These are phyloP conservation scores for Nicotiana undulata DNA, from an alignment of 257 asterid species.

Conservation along the genomic window DNA sequence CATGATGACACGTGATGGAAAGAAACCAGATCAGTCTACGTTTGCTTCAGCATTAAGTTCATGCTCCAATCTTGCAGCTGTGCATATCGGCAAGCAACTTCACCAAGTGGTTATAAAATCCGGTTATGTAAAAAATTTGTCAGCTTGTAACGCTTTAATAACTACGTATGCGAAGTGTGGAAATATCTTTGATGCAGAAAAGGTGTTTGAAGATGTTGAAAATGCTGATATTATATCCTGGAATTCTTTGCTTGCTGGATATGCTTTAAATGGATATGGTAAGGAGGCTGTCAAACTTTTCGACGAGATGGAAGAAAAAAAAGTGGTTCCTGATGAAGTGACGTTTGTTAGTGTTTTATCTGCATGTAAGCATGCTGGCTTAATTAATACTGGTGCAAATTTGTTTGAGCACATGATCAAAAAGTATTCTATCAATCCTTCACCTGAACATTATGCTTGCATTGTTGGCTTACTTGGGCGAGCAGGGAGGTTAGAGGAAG, in stretches of 20 bases:
- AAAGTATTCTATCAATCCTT: conserved; percentile 31
- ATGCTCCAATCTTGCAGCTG: conserved; percentile 25
- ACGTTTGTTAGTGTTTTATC: conserved; percentile 38
- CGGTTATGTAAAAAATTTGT: conserved; percentile 21
- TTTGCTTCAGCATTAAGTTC: conserved; percentile 33
- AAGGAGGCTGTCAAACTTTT: conserved; percentile 33
- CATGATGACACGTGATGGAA: conserved; percentile 23
- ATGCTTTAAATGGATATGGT: conserved; percentile 40
- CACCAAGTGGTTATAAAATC: conserved; percentile 18
- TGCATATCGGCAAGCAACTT: conserved; percentile 8
- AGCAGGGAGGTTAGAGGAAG: conserved; percentile 43
- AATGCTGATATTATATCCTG: conserved; percentile 32
- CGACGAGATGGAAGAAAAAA: conserved; percentile 30
- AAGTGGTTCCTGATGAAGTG: conserved; percentile 31
- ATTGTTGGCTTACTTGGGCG: conserved; percentile 45
- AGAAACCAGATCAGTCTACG: conserved; percentile 30
- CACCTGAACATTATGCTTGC: conserved; percentile 29
- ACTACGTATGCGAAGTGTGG: conserved; percentile 39
- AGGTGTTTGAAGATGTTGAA: conserved; percentile 27
- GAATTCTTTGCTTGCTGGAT: conserved; percentile 44
- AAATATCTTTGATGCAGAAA: conserved; percentile 22
- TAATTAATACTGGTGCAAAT: conserved; percentile 20
- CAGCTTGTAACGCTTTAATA: conserved; percentile 31
- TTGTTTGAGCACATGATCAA: conserved; percentile 30
- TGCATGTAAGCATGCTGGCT: conserved; percentile 44